Evolutionary conservation across 495 filamentous ascomycete genomes (phyloP), one percentile per base, ranked within the genome.

Genomic region (Beverwykella pulmonaria): DNA sequence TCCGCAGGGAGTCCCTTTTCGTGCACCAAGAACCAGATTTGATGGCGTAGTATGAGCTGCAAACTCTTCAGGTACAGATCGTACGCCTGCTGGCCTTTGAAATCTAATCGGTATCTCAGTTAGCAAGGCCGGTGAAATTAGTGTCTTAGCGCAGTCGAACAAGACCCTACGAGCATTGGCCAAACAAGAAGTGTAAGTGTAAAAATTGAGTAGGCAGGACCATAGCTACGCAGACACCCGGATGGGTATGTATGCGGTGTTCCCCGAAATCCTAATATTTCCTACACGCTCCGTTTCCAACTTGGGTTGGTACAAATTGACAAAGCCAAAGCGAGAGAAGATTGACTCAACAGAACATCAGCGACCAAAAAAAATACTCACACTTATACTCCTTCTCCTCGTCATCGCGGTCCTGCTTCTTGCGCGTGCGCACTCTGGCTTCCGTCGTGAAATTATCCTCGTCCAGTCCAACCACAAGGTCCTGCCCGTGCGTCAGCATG

Each of bases 41-140:
- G 90, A 74, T 91, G 90, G 79, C 87, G 84, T 0, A 93, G 77
- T 29, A 98, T 85, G n/a, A 97, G 77, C 76, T 98, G 94, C 57
- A 91, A 86, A 69, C 83, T 87, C 74, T 93, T 87, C 39, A 98
- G 78, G 75, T 87, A 96, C n/a, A 96, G 82, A 64, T 89, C 84
- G 58, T 83, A 82, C 26, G 88, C 93, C 46, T 85, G 78, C 52
- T 80, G 79, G 55, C 91, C 92, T 49, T 61, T 73, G 71, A 70
- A 73, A 36, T 69, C 74, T 74, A 34, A 20, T 22, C 53, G 17
- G 15, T 52, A 15, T 53, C 2, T 22, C 1, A 12, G 25, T 52
- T 53, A 53, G 46, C 41, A 47, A 23, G 32, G 22, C 20, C n/a
- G 1, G 8, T 44, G 8, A 44, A 44, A 44, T 2, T 3, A n/a